Base-by-base conservation (phyloP, 495 filamentous ascomycete species). In the Aspergillus avenaceus region DNA sequence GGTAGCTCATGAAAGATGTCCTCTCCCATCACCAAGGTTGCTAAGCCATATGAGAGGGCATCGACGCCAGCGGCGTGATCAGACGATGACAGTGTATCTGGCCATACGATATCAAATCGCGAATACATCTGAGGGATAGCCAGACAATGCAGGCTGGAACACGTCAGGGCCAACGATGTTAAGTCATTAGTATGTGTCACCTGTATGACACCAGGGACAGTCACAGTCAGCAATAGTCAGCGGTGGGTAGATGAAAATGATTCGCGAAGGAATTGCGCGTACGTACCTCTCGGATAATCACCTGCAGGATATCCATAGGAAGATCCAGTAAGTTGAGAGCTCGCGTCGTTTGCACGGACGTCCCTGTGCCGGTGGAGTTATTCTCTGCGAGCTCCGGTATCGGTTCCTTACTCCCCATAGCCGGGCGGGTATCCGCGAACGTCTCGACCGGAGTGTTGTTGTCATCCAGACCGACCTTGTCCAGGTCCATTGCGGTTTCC, bases 21-120 rank as follows among this genome's bases (percentile, higher is more conserved):
- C 54, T 86, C 85, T 9, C 84, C 84, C 74, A 90, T 85, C 14
- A 88, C 88, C 50, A 97, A 72, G 0, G 92, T 96, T 12, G 90
- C 83, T 12, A 97, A 74, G 2, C 91, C 91, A 64, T 95, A 95
- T 0, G 92, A 95, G 16, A 96, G 79, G 31, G 92, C 91, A 73
- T 96, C 91, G 24, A 96, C 89, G 32, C 87, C 89, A 23, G 82
- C 79, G 11, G 84, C 77, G 42, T 86, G 80, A 49, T 88, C 84
- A 4, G 80, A 73, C 2, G 80, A 69, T 18, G 78, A 70, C 37
- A 78, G 71, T 5, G 78, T 80, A 55, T 95, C 89, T 0, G 91
- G 92, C 91, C 91, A 97, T 31, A 93, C 85, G 52, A 96, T 96
- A 62, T 96, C 89, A 63, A 97, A 96, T 22, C 88, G 83, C 1